phyloP scores from a whole-genome alignment of 2,329 filamentous ascomycete genomes.

The Fusarium sp. region DNA sequence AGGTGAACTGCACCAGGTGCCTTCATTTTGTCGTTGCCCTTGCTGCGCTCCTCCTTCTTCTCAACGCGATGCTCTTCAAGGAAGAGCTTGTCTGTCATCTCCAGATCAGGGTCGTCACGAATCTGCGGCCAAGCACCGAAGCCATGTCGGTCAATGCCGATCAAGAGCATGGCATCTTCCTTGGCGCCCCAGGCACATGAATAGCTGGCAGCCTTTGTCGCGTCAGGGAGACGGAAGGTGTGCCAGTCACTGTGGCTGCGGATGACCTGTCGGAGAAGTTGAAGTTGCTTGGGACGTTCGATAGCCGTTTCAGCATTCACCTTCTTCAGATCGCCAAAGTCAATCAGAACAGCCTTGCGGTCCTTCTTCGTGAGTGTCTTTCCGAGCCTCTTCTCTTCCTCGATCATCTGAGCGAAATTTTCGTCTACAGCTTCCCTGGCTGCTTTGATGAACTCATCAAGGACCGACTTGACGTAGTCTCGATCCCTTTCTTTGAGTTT shows the following conservation, averaged over 20 bases:
- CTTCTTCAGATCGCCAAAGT: constrained; percentile 92
- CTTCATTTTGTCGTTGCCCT: constrained; percentile 81
- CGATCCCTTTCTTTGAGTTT: constrained; percentile 84
- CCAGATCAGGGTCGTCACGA: constrained; percentile 88
- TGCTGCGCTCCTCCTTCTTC: constrained; percentile 91
- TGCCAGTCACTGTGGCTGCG: constrained; percentile 74
- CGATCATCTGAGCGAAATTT: constrained; percentile 77
- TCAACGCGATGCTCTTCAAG: constrained; percentile 98
- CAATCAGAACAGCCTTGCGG: constrained; percentile 95
- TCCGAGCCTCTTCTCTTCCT: constrained; percentile 83
- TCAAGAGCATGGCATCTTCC: constrained; percentile 96
- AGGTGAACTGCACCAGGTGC: constrained; percentile 98
- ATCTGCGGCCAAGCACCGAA: constrained; percentile 97
- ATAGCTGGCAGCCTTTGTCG: constrained; percentile 91
- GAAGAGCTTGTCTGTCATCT: constrained; percentile 91
- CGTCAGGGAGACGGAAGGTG: constrained; percentile 88
- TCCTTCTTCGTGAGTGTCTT: constrained; percentile 95
- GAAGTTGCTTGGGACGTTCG: constrained; percentile 89
- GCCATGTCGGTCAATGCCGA: constrained; percentile 92
- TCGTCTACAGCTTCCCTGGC: constrained; percentile 70
- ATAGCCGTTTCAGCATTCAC: constrained; percentile 96
- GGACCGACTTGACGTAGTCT: constrained; percentile 79
- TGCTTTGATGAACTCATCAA: constrained; percentile 76
- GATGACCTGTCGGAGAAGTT: constrained; percentile 81
- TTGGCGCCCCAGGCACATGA: constrained; percentile 90